Evolutionary conservation across 1,139 yeast species (phyloP).

Genomic region (Zygoascus hellenicus): DNA sequence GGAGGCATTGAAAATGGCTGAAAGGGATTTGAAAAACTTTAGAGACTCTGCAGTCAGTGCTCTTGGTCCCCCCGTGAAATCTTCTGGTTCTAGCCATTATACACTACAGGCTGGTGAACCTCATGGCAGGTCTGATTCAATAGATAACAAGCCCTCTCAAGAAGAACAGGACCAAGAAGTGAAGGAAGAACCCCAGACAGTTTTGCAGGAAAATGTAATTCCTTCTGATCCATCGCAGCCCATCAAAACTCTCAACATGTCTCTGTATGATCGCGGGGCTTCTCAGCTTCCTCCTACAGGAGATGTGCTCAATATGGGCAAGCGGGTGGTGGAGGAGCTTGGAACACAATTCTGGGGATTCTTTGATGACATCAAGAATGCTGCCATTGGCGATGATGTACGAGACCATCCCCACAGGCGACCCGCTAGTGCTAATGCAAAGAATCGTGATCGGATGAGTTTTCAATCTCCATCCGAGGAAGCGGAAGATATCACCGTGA

Average conservation of each 20-base stretch:
- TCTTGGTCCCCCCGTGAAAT: constrained; percentile 10
- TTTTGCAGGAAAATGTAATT: neutral
- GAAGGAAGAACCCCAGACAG: neutral
- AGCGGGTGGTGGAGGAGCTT: constrained; percentile 33
- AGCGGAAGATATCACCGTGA: constrained; percentile 1
- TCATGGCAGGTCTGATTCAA: neutral
- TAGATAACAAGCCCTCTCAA: neutral
- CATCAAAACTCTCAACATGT: constrained; percentile 3
- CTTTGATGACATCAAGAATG: constrained; percentile 33
- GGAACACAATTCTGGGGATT: constrained; percentile 35
- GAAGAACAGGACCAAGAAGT: neutral
- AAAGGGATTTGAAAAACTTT: constrained; percentile 25
- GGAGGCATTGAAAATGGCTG: constrained; percentile 27
- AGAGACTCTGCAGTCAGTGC: constrained; percentile 24
- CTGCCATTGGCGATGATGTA: constrained; percentile 30
- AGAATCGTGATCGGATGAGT: neutral
- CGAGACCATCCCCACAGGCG: constrained; percentile 13
- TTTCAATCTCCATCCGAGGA: neutral
- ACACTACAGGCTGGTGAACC: neutral
- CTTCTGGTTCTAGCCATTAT: neutral
- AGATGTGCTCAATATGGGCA: constrained; percentile 31
- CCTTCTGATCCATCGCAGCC: constrained; percentile 1
- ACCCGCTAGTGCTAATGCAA: neutral
- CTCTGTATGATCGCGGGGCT: constrained; percentile 6
- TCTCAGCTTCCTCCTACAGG: constrained; percentile 23